Evolutionary conservation across 2,329 filamentous ascomycete genomes (phyloP), one percentile per base, ranked within the genome.

Genomic region (Venturia oleaginea): DNA sequence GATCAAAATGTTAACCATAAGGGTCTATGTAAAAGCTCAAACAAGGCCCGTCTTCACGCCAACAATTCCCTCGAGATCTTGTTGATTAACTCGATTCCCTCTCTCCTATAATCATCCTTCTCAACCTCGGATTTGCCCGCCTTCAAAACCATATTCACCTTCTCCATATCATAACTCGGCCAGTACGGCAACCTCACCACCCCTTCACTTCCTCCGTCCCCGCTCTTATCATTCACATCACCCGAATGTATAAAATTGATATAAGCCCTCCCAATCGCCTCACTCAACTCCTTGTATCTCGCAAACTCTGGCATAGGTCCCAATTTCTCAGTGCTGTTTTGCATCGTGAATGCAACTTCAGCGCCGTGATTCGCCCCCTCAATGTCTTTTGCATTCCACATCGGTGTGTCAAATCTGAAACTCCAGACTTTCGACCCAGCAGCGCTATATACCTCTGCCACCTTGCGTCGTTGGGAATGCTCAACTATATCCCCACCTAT

Each of bases 71-170:
- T 43, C 11, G 60, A 38, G 6, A 62, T 46, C 4, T 38, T 19
- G 15, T 62, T 62, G 2, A 62, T 62, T 38, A 62, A 62, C 7
- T 43, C 17, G 3, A 62, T 62, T 10, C 38, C 60, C 38, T 43
- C 38, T 10, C 11, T 13, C 10, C 60, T 62, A 17, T 38, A 62
- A 42, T 24, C 30, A 46, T 62, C 60, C 19, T 46, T 34, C 38
- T 62, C 60, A 8, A 48, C 42, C n/a, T 27, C 17, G 5, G 30
- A 27, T n/a, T n/a, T n/a, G 2, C 17, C 38, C 38, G 60, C 60
- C 1, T 46, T 48, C 17, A 62, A n/a, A 22, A 62, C 60, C 38
- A 62, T 62, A 46, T 62, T 62, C 37, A 42, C 60, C n/a, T 22
- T 48, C 38, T 19, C 30, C 42, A 48, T n/a, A 1, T 17, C 27